phyloP scores from a whole-genome alignment of 2,329 filamentous ascomycete genomes.

The Penicillium oxalicum region DNA sequence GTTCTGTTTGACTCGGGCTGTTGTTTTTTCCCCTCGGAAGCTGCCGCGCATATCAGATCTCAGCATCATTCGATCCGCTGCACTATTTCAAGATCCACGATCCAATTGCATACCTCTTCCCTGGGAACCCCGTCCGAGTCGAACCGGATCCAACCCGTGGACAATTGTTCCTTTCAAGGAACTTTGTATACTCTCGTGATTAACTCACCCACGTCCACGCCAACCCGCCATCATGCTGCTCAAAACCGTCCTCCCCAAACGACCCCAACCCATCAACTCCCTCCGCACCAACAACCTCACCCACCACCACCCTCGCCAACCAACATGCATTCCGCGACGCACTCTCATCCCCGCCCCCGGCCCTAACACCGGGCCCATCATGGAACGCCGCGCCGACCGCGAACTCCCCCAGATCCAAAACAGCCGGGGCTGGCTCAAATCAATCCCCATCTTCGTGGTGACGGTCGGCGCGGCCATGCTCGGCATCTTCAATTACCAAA shows the following conservation, averaged over 20 bases:
- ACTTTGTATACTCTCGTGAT: not conserved
- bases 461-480: slow-evolving; percentile 66
- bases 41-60: not conserved
- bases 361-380: slow-evolving; percentile 46
- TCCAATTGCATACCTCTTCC: too few species aligned
- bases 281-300: not conserved
- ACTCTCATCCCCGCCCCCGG: slow-evolving; percentile 47
- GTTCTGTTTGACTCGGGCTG: slow-evolving; percentile 20
- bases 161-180: too few species aligned
- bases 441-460: slow-evolving; percentile 72
- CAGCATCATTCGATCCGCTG: too few species aligned
- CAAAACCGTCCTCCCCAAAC: slow-evolving; percentile 12
- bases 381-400: slow-evolving; percentile 49
- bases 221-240: slow-evolving; percentile 12
- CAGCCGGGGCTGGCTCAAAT: slow-evolving; percentile 61
- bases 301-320: too few species aligned
- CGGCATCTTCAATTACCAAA: slow-evolving; percentile 99
- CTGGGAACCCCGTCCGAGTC: too few species aligned
- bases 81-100: too few species aligned
- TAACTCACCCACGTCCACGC: not conserved
- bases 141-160: too few species aligned
- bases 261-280: slow-evolving; percentile 10
- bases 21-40: slow-evolving; percentile 5
- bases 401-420: slow-evolving; percentile 43
- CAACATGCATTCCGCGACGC: slow-evolving; percentile 26